Conservation (phyloP, 179 eudicot species). For the Beta lomatogona region DNA sequence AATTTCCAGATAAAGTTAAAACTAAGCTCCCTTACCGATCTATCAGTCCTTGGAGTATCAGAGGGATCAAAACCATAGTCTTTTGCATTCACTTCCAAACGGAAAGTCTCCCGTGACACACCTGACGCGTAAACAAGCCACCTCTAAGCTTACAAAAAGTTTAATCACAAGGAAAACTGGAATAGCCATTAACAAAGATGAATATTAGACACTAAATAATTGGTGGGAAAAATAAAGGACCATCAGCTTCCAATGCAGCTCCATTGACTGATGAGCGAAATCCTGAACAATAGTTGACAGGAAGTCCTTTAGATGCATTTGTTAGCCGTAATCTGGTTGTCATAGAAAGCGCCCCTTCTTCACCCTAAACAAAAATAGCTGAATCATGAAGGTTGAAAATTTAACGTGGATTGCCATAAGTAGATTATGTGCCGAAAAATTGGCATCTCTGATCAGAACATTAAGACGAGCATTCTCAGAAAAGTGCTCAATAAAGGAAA, state of each 20-base stretch:
- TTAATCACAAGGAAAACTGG: neutral
- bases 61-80: slow-evolving; percentile 87
- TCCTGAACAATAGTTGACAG: slow-evolving; percentile 97
- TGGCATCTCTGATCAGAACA: neutral
- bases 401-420: neutral
- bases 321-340: slow-evolving; percentile 69
- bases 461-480: neutral
- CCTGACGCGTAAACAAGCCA: slow-evolving; percentile 46
- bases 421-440: neutral
- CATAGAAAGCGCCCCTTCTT: slow-evolving; percentile 99
- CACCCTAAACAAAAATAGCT: slow-evolving; percentile 61
- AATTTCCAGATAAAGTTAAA: neutral
- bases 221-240: slow-evolving; percentile 34
- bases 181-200: neutral
- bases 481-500: neutral
- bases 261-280: slow-evolving; percentile 68
- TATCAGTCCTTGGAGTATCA: slow-evolving; percentile 98
- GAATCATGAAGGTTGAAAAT: slow-evolving; percentile 8
- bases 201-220: neutral
- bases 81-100: slow-evolving; percentile 68
- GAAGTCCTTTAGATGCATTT: slow-evolving; percentile 82
- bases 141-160: neutral
- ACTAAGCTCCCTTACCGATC: slow-evolving; percentile 57
- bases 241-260: slow-evolving; percentile 63
- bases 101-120: slow-evolving; percentile 82